phyloP scores from a whole-genome alignment of 148 eudicot species.

The Pouteria glomerata region DNA sequence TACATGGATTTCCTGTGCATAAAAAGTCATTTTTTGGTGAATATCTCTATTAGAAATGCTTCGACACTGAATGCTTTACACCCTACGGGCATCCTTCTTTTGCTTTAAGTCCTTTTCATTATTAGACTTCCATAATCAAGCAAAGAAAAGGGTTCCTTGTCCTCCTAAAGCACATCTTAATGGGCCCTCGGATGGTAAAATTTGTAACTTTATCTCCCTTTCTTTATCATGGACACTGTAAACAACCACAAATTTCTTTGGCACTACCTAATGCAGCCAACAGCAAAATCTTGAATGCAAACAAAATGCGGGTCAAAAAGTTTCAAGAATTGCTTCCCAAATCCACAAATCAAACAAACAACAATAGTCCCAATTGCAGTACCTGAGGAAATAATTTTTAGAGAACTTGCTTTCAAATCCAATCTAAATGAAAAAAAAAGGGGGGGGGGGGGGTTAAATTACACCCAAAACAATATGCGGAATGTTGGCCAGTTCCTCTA shows the following conservation, averaged over 20 bases:
- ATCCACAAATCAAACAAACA: neutral
- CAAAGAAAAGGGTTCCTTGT: neutral
- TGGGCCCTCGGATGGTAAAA: neutral
- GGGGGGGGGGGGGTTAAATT: no score
- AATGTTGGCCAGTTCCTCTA: no score
- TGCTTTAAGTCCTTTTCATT: neutral
- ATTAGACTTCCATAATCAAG: neutral
- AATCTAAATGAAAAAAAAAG: no score
- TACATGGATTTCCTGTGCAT: no score
- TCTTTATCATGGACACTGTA: neutral
- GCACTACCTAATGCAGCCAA: neutral
- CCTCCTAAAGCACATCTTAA: neutral
- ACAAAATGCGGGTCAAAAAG: neutral
- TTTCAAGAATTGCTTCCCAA: neutral
- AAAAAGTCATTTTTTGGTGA: constrained; percentile 6
- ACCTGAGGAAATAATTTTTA: no score
- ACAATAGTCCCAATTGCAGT: neutral
- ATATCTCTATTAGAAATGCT: neutral
- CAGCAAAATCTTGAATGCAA: neutral
- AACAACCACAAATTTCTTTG: neutral
- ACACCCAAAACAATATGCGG: no score
- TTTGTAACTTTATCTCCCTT: neutral
- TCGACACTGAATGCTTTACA: neutral
- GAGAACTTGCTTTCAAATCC: no score
- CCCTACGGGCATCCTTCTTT: neutral